phyloP scores from a whole-genome alignment of 441 rosid genomes.

The Dalechampia spathulata region DNA sequence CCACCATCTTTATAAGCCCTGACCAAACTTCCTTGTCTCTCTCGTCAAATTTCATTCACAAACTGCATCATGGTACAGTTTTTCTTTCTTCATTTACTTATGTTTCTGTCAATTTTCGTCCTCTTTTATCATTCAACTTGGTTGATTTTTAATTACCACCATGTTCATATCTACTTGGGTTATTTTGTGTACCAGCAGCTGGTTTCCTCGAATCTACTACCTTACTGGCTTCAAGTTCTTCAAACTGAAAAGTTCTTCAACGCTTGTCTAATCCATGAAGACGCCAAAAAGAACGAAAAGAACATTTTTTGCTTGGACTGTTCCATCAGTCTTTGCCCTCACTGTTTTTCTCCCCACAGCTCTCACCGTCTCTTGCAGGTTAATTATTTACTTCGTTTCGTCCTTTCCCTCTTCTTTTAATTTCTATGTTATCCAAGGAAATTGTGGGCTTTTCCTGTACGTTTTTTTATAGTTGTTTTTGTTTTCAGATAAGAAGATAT shows the following conservation, averaged over 20 bases:
- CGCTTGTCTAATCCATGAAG: slow-evolving; percentile 71
- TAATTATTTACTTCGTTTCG: too few relatives aligned
- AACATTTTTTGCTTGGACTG: slow-evolving; percentile 79
- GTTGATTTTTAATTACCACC: too few relatives aligned
- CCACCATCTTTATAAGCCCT: slow-evolving; percentile 21
- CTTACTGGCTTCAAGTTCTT: slow-evolving; percentile 72
- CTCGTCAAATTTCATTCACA: not conserved
- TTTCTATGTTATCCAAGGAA: too few relatives aligned
- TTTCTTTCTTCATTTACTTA: too few relatives aligned
- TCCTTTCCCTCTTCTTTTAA: too few relatives aligned
- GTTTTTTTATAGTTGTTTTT: too few relatives aligned
- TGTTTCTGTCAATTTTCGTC: too few relatives aligned
- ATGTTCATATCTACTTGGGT: too few relatives aligned
- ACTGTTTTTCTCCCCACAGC: slow-evolving; percentile 58
- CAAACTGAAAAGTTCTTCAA: slow-evolving; percentile 77
- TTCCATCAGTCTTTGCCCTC: slow-evolving; percentile 69
- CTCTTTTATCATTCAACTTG: too few relatives aligned
- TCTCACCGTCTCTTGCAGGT: slow-evolving; percentile 86
- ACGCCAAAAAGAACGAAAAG: slow-evolving; percentile 67
- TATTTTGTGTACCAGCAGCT: too few relatives aligned
- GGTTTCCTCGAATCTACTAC: slow-evolving; percentile 33
- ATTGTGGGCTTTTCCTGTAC: too few relatives aligned
- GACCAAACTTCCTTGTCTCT: slow-evolving; percentile 5
- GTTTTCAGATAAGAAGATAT: slow-evolving; percentile 78
- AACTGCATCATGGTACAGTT: slow-evolving; percentile 27